phyloP scores from a whole-genome alignment of 176 grass and related monocot species.

The Luzula sylvatica region DNA sequence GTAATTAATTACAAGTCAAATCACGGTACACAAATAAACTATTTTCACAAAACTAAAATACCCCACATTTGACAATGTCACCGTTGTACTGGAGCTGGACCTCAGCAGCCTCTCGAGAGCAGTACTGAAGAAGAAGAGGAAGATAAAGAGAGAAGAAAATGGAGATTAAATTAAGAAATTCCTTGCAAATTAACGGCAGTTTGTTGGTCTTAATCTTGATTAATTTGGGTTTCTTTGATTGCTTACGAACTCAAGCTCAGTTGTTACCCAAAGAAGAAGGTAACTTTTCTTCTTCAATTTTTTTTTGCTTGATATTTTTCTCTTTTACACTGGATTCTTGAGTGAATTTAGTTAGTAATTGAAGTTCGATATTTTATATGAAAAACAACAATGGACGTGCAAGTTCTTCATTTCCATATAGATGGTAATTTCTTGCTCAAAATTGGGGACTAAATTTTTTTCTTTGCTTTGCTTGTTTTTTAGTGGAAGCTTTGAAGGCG shows the following conservation, averaged over 20 bases:
- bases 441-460: too few species aligned
- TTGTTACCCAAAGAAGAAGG: slow-evolving; percentile 54
- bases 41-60: background rate
- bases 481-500: slow-evolving; percentile 60
- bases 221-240: slow-evolving; percentile 16
- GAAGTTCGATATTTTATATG: too few species aligned
- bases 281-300: slow-evolving; percentile 10
- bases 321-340: background rate
- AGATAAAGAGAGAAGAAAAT: background rate
- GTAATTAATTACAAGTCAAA: background rate
- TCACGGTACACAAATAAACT: background rate
- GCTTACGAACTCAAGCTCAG: slow-evolving; percentile 18
- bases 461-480: slow-evolving; percentile 20
- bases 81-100: background rate
- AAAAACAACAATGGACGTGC: background rate
- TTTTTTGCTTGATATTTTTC: background rate
- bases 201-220: background rate
- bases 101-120: background rate
- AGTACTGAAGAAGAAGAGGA: background rate
- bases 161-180: background rate
- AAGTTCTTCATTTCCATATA: background rate
- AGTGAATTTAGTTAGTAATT: too few species aligned
- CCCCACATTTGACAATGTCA: slow-evolving; percentile 1
- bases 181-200: background rate
- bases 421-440: slow-evolving; percentile 12